Conservation (phyloP, 306 rosid genomes). For the Begonia loranthoides region DNA sequence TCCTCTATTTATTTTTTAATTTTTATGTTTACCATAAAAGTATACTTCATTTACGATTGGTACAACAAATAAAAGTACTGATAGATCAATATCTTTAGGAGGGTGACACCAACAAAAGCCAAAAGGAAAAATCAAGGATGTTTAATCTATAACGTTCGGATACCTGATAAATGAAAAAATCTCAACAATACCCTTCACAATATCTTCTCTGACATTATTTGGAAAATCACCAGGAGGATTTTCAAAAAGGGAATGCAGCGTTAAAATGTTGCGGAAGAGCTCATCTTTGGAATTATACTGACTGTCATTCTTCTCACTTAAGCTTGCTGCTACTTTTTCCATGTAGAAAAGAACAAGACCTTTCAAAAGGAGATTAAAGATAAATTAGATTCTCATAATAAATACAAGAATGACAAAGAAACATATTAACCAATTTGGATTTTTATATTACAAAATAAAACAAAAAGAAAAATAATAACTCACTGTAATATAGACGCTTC, state of each 20-base stretch:
- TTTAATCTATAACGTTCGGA: conserved; percentile 6
- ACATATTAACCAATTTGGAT: no score
- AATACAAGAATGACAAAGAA: no score
- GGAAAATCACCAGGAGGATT: conserved; percentile 83
- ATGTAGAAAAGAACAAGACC: conserved; percentile 55
- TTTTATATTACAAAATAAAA: no score
- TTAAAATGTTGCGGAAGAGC: conserved; percentile 63
- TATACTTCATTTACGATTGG: no score
- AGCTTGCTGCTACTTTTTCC: conserved; percentile 51
- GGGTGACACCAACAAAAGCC: no score
- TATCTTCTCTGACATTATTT: conserved; percentile 40
- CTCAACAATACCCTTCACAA: conserved; percentile 44
- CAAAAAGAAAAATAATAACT: conserved; percentile 16
- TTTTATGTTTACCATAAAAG: no score
- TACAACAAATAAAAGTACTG: no score
- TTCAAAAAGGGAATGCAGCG: conserved; percentile 76
- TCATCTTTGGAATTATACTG: conserved; percentile 61
- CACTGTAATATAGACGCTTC: conserved; percentile 63
- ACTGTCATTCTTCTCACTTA: conserved; percentile 34
- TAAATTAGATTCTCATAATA: no score
- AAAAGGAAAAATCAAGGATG: neutral
- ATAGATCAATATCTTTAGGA: no score
- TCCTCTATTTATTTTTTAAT: no score
- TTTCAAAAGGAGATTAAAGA: conserved; percentile 17
- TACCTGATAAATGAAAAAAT: conserved; percentile 63